phyloP scores from a whole-genome alignment of 2,329 filamentous ascomycete species.

The Phialophora verrucosa region DNA sequence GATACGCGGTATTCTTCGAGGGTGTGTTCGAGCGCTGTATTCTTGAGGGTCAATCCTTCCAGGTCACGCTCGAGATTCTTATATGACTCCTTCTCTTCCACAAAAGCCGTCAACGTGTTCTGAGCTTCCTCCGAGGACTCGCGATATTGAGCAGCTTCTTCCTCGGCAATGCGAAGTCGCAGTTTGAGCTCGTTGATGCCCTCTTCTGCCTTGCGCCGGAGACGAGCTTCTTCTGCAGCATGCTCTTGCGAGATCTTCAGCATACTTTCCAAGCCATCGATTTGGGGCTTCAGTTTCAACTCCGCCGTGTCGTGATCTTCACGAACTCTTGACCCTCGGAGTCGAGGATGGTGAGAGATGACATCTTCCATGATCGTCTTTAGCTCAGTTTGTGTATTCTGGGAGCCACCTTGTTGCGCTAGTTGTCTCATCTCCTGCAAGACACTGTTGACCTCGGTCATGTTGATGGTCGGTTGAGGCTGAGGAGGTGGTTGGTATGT shows the following conservation, averaged over 20 bases:
- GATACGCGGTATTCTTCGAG: conserved; percentile 65
- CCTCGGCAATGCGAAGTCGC: conserved; percentile 70
- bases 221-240: conserved; percentile 67
- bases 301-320: conserved; percentile 60
- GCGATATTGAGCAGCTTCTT: conserved; percentile 54
- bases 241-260: conserved; percentile 67
- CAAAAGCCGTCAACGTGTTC: conserved; percentile 65
- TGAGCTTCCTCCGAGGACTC: conserved; percentile 67
- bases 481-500: conserved; percentile 45
- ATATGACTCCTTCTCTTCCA: conserved; percentile 73
- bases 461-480: conserved; percentile 44
- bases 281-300: conserved; percentile 60
- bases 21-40: conserved; percentile 64
- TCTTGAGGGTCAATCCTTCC: conserved; percentile 62
- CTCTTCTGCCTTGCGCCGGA: conserved; percentile 72
- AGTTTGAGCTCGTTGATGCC: conserved; percentile 74
- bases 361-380: conserved; percentile 68
- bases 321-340: conserved; percentile 54
- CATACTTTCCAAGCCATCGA: conserved; percentile 72
- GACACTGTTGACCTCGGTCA: conserved; percentile 48
- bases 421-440: conserved; percentile 45
- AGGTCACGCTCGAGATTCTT: conserved; percentile 60
- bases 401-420: conserved; percentile 33
- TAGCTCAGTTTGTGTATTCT: conserved; percentile 56
- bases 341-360: conserved; percentile 63